These are phyloP conservation scores for Phylloporus sp. DNA, from an alignment of 768 basidiomycete genomes.

Conservation along the genomic window DNA sequence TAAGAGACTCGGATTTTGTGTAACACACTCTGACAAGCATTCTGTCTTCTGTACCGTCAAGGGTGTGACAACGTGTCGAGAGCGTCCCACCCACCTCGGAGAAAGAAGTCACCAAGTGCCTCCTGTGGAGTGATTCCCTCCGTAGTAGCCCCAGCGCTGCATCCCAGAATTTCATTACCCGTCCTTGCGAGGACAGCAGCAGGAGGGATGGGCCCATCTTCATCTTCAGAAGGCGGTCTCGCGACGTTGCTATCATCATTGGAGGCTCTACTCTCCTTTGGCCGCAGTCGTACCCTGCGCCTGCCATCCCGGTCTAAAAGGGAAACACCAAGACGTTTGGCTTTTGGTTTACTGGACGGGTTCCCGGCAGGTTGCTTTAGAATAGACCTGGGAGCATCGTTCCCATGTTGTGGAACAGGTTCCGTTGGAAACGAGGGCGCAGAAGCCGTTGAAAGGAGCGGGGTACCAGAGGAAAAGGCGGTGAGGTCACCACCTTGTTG, in stretches of 20 bases:
- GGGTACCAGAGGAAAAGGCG: conserved; percentile 23
- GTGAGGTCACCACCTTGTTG: conserved; percentile 8
- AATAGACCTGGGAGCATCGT: conserved; percentile 19
- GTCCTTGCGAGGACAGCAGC: conserved; percentile 61
- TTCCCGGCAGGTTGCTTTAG: conserved; percentile 16
- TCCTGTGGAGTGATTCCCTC: conserved; percentile 19
- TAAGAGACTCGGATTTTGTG: conserved; percentile 48
- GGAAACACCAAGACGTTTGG: conserved; percentile 11
- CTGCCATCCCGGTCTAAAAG: conserved; percentile 10
- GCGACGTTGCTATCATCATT: conserved; percentile 17
- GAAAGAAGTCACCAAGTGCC: conserved; percentile 51
- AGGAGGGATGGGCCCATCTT: conserved; percentile 47
- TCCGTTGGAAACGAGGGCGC: conserved; percentile 8
- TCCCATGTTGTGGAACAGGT: conserved; percentile 4
- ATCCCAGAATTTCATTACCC: conserved; percentile 49
- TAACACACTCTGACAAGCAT: conserved; percentile 81
- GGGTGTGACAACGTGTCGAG: neutral
- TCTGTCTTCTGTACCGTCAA: conserved; percentile 54
- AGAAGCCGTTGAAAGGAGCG: conserved; percentile 15
- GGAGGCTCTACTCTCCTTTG: conserved; percentile 21
- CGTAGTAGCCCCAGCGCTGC: conserved; percentile 58
- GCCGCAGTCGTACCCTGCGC: conserved; percentile 5
- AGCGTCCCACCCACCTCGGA: conserved; percentile 57
- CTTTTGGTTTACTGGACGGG: conserved; percentile 4
- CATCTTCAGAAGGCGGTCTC: conserved; percentile 1